A percentile compares a stretch with the other conserved stretches of the same genome.
phyloP scores from a whole-genome alignment of 108 stramenopile genomes.

The Hondaea fermentalgiana region DNA sequence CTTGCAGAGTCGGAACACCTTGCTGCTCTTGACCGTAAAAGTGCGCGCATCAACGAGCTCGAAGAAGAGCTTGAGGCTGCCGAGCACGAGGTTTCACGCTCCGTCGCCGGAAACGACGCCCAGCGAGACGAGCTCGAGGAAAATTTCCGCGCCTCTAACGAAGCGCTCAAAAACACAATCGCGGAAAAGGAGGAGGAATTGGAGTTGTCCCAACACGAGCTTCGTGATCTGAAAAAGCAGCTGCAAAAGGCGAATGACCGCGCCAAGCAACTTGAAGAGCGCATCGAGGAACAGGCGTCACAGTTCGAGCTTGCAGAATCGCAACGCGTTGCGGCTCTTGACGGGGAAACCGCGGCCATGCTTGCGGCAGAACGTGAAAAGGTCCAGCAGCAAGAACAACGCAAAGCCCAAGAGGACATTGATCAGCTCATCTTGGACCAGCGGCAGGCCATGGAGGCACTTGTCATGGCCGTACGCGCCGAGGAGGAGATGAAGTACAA shows the following conservation, averaged over 20 bases:
- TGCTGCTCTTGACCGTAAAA: neutral
- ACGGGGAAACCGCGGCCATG: neutral
- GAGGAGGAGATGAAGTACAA: neutral
- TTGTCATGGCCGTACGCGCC: neutral
- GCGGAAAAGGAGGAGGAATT: neutral
- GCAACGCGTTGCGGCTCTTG: neutral
- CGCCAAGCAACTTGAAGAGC: neutral
- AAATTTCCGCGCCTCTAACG: neutral
- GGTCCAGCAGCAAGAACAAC: neutral
- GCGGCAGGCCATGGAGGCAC: slow-evolving; percentile 15
- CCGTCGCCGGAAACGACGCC: neutral
- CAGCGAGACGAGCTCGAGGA: neutral
- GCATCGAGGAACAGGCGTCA: neutral
- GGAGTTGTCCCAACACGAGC: neutral
- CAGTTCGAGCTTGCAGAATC: neutral
- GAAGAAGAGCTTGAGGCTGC: no score
- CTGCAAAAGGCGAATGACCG: neutral
- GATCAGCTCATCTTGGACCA: neutral
- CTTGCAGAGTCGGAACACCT: neutral
- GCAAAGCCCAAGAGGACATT: neutral
- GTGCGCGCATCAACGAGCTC: neutral
- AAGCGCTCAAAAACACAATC: neutral
- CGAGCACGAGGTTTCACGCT: neutral
- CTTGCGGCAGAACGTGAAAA: neutral
- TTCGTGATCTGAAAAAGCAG: neutral